Conservation (phyloP, 1,284 basidiomycete species). For the Cryptococcus neoformans region DNA sequence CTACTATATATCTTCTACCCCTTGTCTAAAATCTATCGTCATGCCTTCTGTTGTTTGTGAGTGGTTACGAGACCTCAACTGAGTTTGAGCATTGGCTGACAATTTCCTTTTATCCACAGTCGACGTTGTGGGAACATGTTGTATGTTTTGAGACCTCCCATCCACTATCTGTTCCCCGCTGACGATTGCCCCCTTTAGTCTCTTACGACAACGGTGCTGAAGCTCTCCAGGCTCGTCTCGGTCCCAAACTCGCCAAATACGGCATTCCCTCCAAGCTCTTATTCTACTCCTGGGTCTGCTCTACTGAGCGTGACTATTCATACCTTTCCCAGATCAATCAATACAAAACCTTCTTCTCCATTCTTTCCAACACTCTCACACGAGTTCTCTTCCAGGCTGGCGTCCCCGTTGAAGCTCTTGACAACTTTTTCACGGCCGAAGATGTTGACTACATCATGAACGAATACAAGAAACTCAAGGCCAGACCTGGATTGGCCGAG, state of each 20-base stretch:
- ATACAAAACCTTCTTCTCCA: slow-evolving; percentile 27
- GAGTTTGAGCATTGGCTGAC: neutral
- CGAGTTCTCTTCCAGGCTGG: slow-evolving; percentile 30
- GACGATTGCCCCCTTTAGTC: neutral
- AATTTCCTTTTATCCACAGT: slow-evolving; percentile 5
- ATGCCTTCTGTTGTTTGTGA: slow-evolving; percentile 33
- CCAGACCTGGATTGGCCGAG: slow-evolving; percentile 21
- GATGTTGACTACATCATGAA: slow-evolving; percentile 25
- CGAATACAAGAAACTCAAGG: slow-evolving; percentile 22
- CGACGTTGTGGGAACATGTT: slow-evolving; percentile 37
- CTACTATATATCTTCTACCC: neutral
- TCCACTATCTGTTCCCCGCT: neutral
- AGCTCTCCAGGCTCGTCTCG: slow-evolving; percentile 24
- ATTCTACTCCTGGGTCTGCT: slow-evolving; percentile 27
- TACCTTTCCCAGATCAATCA: slow-evolving; percentile 29
- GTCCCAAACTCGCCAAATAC: slow-evolving; percentile 22
- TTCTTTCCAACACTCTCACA: slow-evolving; percentile 21
- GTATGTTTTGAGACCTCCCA: neutral
- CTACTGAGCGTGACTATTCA: slow-evolving; percentile 29
- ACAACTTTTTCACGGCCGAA: slow-evolving; percentile 20
- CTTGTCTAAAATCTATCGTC: neutral
- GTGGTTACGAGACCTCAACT: neutral
- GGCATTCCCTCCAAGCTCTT: slow-evolving; percentile 27
- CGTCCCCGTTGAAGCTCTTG: slow-evolving; percentile 16
- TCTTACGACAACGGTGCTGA: slow-evolving; percentile 30